phyloP scores from a whole-genome alignment of 2,329 filamentous ascomycete species.

The Torrubiella hemipterigena region DNA sequence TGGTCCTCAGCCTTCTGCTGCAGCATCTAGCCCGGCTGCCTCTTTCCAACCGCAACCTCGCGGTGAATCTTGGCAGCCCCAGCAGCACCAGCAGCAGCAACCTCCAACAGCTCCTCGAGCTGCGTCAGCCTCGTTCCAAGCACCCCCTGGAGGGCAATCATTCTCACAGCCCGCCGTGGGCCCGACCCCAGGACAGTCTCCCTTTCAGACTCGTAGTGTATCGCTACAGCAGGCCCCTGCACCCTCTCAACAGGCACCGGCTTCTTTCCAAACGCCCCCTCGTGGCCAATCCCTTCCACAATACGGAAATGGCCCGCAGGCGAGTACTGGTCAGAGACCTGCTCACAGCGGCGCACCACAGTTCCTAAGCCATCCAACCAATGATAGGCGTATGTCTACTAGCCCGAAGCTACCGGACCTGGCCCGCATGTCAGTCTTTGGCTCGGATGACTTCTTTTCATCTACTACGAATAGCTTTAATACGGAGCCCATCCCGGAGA shows the following conservation, averaged over 20 bases:
- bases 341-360: constrained; percentile 1
- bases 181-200: too few relatives aligned
- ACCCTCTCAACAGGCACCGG: too few relatives aligned
- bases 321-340: background rate
- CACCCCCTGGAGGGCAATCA: too few relatives aligned
- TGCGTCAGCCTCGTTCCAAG: too few relatives aligned
- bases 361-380: constrained; percentile 9
- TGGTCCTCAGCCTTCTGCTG: background rate
- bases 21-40: background rate
- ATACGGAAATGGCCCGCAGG: background rate
- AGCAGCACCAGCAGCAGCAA: too few relatives aligned
- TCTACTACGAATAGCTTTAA: constrained; percentile 10
- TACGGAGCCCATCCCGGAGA: constrained; percentile 4
- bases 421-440: constrained; percentile 47
- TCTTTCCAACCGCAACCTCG: background rate
- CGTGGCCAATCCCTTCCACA: background rate
- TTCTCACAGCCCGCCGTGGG: too few relatives aligned
- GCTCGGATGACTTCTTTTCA: constrained; percentile 45
- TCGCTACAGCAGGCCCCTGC: too few relatives aligned
- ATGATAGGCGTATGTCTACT: constrained; percentile 26
- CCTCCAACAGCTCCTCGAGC: too few relatives aligned
- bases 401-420: constrained; percentile 48
- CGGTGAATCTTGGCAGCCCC: too few relatives aligned
- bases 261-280: background rate
- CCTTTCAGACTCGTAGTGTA: too few relatives aligned